Percentiles rank a stretch among this genome's conserved stretches.
Conservation (phyloP, 2,329 filamentous ascomycete species). For the Talaromyces sp. region DNA sequence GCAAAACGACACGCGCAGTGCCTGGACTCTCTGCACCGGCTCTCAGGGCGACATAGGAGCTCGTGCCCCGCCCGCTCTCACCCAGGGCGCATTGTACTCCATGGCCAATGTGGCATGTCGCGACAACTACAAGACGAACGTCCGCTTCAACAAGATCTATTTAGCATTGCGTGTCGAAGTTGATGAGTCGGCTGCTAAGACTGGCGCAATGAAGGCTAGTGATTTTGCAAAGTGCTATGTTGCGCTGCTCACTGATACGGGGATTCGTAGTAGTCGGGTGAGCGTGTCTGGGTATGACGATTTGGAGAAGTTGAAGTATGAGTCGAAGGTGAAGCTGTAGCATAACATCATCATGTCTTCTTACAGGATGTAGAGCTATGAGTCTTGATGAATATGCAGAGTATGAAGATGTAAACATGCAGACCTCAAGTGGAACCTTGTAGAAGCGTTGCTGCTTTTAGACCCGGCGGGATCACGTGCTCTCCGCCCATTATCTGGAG, state of each 20-base stretch:
- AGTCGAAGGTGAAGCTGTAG: not conserved
- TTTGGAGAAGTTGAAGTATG: not conserved
- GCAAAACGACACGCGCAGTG: not conserved
- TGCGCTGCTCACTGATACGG: not conserved
- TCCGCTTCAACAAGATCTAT: constrained; percentile 16
- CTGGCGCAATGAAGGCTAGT: constrained; percentile 10
- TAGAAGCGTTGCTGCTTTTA: constrained; percentile 2
- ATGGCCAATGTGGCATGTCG: constrained; percentile 16
- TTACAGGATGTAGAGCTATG: not conserved
- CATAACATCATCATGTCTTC: not conserved
- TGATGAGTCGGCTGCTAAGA: constrained; percentile 2
- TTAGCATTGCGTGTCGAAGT: constrained; percentile 14
- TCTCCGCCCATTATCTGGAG: constrained; percentile 3
- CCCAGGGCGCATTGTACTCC: constrained; percentile 13
- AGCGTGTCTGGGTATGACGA: not conserved
- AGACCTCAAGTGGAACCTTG: not conserved
- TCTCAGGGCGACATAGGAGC: constrained; percentile 15
- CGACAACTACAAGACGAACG: constrained; percentile 16
- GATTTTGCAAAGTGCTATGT: constrained; percentile 15
- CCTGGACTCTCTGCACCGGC: constrained; percentile 17
- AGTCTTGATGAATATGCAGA: not conserved
- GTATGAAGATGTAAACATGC: not conserved
- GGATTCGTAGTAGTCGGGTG: constrained; percentile 9
- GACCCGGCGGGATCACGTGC: not conserved
- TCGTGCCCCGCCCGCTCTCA: constrained; percentile 11